These are phyloP conservation scores for Tilletia horrida DNA, from an alignment of 1,284 basidiomycete species.

Conservation along the genomic window DNA sequence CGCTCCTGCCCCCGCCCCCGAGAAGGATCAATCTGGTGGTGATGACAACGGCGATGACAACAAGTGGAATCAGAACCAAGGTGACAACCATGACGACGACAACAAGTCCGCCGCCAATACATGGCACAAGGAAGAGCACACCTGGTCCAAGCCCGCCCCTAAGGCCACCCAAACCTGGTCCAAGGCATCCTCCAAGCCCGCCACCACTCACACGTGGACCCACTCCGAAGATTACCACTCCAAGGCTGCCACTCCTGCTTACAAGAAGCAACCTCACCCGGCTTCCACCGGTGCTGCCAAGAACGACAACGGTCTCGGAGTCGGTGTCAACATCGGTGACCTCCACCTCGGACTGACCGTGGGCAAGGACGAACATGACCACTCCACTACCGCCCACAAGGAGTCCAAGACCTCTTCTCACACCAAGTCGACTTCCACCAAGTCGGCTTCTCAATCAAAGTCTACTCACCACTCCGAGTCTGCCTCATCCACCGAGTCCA, in stretches of 20 bases:
- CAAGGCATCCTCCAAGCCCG: not conserved
- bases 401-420: not conserved
- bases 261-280: too few relatives aligned
- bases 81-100: slow-evolving; percentile 2
- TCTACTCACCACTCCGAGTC: not conserved
- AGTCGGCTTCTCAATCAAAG: too few relatives aligned
- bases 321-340: too few relatives aligned
- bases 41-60: slow-evolving; percentile 3
- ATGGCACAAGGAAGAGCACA: slow-evolving; percentile 6
- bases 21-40: slow-evolving; percentile 3
- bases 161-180: slow-evolving; percentile 10
- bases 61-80: slow-evolving; percentile 13
- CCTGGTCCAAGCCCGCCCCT: not conserved
- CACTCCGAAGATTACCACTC: not conserved
- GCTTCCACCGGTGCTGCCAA: not conserved
- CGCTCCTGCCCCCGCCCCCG: slow-evolving; percentile 10
- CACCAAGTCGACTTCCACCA: not conserved
- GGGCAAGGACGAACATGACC: not conserved
- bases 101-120: not conserved
- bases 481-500: slow-evolving; percentile 12
- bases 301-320: not conserved
- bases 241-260: too few relatives aligned
- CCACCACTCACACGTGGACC: not conserved
- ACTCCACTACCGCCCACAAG: not conserved
- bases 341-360: too few relatives aligned